phyloP scores from a whole-genome alignment of 163 green algal genomes.

The Volvox carteri region DNA sequence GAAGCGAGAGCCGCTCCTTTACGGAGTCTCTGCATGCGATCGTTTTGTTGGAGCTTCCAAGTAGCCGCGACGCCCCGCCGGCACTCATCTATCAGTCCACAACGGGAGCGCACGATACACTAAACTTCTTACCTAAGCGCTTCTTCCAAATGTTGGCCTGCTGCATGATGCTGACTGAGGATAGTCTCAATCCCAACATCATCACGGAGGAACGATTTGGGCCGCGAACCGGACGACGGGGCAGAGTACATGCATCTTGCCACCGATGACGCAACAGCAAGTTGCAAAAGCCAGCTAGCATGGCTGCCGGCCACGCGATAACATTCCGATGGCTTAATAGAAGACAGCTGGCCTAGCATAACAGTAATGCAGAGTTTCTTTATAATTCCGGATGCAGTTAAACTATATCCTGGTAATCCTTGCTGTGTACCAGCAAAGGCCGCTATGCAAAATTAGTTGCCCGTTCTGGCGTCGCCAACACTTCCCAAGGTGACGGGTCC shows the following conservation, averaged over 20 bases:
- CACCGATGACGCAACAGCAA: background rate
- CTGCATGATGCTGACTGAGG: background rate
- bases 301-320: background rate
- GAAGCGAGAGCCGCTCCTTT: background rate
- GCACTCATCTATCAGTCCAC: too few relatives aligned
- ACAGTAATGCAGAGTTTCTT: background rate
- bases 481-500: too few relatives aligned
- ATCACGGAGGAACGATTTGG: background rate
- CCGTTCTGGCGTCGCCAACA: too few relatives aligned
- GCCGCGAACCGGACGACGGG: background rate
- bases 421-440: too few relatives aligned
- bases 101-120: background rate
- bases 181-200: conserved; percentile 4
- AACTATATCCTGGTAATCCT: too few relatives aligned
- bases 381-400: too few relatives aligned
- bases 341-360: background rate
- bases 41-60: too few relatives aligned
- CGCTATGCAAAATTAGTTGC: too few relatives aligned
- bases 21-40: conserved; percentile 14
- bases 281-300: background rate
- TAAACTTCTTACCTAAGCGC: background rate
- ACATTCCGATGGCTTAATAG: background rate
- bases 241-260: background rate
- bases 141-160: conserved; percentile 3
- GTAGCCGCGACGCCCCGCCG: too few relatives aligned